phyloP scores from a whole-genome alignment of 441 rosid genomes.

The Kokia cookei region DNA sequence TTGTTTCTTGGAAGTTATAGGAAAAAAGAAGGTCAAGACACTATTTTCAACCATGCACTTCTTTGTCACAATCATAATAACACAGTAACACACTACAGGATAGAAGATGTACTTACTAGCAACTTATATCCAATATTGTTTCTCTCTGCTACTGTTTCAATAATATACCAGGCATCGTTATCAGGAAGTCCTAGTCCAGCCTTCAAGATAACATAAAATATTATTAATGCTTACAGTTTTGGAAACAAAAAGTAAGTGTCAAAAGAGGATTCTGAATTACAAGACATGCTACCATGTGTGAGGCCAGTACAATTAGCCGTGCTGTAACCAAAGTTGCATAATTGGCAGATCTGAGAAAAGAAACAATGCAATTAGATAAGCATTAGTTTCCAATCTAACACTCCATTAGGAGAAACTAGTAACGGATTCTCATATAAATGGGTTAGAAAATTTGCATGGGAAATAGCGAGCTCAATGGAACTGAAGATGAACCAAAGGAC shows the following conservation, averaged over 20 bases:
- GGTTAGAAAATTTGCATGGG: neutral
- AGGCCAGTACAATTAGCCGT: constrained; percentile 78
- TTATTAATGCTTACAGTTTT: neutral
- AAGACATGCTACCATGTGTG: constrained; percentile 73
- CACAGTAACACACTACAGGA: constrained; percentile 16
- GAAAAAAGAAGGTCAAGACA: neutral
- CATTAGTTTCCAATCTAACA: neutral
- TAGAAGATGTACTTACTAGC: constrained; percentile 45
- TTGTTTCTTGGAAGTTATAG: neutral
- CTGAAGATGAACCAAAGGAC: neutral
- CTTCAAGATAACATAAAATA: constrained; percentile 37
- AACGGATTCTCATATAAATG: neutral
- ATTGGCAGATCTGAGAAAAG: constrained; percentile 67
- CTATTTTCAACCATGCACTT: neutral
- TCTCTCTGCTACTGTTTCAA: constrained; percentile 87
- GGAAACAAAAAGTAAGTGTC: neutral
- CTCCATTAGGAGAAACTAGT: neutral
- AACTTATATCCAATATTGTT: constrained; percentile 83
- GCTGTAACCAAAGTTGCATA: constrained; percentile 84
- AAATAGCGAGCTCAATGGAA: neutral
- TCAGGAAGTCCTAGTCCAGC: constrained; percentile 97
- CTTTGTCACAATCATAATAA: neutral
- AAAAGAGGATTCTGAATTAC: constrained; percentile 1
- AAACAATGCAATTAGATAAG: constrained; percentile 12
- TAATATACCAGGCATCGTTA: constrained; percentile 89